phyloP scores from a whole-genome alignment of 164 flowering plant genomes.

The Paratinospora sagittata region DNA sequence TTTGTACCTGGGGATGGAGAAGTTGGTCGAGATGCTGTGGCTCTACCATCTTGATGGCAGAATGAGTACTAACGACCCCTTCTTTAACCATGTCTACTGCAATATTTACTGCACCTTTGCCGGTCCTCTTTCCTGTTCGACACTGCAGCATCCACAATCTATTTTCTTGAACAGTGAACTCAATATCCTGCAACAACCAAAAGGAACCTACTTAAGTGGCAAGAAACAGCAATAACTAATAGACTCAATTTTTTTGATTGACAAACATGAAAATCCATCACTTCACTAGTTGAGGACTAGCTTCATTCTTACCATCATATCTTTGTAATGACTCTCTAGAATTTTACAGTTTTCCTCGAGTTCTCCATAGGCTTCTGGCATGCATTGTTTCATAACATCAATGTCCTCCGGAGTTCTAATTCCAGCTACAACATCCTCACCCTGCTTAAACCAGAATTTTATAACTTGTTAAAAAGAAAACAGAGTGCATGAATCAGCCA shows the following conservation, averaged over 20 bases:
- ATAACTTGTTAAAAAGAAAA: not conserved
- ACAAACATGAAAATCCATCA: not conserved
- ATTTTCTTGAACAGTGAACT: slow-evolving; percentile 96
- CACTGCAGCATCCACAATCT: slow-evolving; percentile 99
- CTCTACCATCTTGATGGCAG: slow-evolving; percentile 89
- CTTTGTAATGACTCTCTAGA: slow-evolving; percentile 91
- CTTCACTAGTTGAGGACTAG: not conserved
- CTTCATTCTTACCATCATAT: slow-evolving; percentile 75
- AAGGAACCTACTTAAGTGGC: no score
- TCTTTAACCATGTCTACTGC: slow-evolving; percentile 95
- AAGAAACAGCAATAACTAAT: no score
- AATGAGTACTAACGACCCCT: slow-evolving; percentile 64
- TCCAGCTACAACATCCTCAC: slow-evolving; percentile 99
- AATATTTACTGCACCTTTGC: slow-evolving; percentile 90
- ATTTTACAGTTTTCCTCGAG: slow-evolving; percentile 93
- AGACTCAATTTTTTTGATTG: not conserved
- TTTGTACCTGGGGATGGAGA: slow-evolving; percentile 92
- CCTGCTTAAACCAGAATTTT: slow-evolving; percentile 36
- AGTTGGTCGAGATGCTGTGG: slow-evolving; percentile 97
- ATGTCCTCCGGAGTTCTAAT: slow-evolving; percentile 94
- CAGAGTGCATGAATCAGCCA: not conserved
- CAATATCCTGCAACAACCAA: slow-evolving; percentile 66
- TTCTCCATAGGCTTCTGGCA: slow-evolving; percentile 93
- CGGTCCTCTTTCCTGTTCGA: slow-evolving; percentile 91
- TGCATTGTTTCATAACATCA: slow-evolving; percentile 65